Percentiles rank a stretch among this genome's conserved stretches.
Evolutionary conservation across 2,329 filamentous ascomycete genomes (phyloP).

Genomic region (Cercospora sp.): DNA sequence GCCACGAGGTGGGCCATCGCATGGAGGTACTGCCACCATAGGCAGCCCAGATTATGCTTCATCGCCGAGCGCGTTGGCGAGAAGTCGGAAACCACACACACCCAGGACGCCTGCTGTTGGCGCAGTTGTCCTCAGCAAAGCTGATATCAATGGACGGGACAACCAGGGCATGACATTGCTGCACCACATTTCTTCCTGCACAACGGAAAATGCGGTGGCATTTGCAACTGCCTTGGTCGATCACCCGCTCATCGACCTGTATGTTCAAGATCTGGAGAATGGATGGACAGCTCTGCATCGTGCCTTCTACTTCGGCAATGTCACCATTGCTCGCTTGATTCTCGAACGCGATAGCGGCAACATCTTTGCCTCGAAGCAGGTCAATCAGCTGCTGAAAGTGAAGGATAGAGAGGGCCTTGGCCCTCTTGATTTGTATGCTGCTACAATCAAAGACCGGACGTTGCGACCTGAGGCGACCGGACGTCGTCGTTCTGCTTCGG

Average conservation of each 20-base stretch:
- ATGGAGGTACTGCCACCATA: constrained; percentile 37
- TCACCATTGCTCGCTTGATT: constrained; percentile 79
- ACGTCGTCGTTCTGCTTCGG: constrained; percentile 36
- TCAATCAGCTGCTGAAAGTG: constrained; percentile 81
- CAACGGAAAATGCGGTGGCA: constrained; percentile 64
- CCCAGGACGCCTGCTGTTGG: constrained; percentile 51
- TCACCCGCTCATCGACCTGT: constrained; percentile 80
- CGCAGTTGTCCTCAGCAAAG: constrained; percentile 53
- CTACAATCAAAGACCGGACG: constrained; percentile 79
- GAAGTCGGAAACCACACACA: constrained; percentile 36
- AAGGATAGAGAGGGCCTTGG: constrained; percentile 95
- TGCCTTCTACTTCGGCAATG: constrained; percentile 85
- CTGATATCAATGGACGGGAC: constrained; percentile 84
- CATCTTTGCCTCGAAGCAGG: constrained; percentile 61
- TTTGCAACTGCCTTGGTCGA: constrained; percentile 81
- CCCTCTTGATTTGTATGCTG: constrained; percentile 88
- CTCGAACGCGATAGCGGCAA: constrained; percentile 69
- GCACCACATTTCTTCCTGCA: constrained; percentile 79
- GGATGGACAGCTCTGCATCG: constrained; percentile 95
- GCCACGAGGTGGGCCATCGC: constrained; percentile 43
- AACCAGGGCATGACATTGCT: constrained; percentile 78
- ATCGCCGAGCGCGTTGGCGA: constrained; percentile 47
- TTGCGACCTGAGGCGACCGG: constrained; percentile 48
- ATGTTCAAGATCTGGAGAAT: constrained; percentile 83
- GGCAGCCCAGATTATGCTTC: constrained; percentile 50